phyloP scores from a whole-genome alignment of 352 stramenopile genomes.

The Globisporangium carolinianum region DNA sequence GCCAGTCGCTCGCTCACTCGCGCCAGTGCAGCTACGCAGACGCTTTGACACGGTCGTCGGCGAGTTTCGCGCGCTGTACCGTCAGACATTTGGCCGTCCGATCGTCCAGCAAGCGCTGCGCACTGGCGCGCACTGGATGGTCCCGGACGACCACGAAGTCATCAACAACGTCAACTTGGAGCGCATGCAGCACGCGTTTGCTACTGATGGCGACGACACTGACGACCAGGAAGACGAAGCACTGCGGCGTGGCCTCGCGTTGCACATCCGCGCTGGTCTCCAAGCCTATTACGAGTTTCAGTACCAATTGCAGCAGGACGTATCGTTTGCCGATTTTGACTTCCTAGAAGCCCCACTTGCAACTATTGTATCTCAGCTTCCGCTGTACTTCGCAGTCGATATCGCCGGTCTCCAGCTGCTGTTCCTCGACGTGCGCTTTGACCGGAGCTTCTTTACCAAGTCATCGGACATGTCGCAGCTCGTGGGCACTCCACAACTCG shows the following conservation, averaged over 20 bases:
- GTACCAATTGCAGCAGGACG: conserved; percentile 46
- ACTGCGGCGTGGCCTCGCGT: conserved; percentile 22
- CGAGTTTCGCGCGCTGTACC: conserved; percentile 53
- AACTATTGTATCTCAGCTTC: conserved; percentile 25
- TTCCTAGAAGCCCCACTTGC: conserved; percentile 31
- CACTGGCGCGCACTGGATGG: conserved; percentile 66
- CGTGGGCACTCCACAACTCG: conserved; percentile 25
- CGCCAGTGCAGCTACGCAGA: conserved; percentile 1
- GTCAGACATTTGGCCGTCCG: conserved; percentile 39
- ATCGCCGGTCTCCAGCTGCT: conserved; percentile 42
- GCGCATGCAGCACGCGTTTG: conserved; percentile 27
- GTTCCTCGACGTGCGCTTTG: conserved; percentile 57
- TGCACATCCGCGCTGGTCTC: conserved; percentile 52
- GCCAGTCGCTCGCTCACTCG: conserved; percentile 9
- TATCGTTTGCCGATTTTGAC: conserved; percentile 30
- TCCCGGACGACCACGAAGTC: conserved; percentile 74
- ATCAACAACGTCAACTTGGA: conserved; percentile 69
- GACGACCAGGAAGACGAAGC: conserved; percentile 13
- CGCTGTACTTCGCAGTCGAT: conserved; percentile 37
- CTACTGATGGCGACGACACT: background rate
- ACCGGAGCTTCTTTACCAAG: conserved; percentile 38
- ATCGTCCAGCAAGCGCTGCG: conserved; percentile 46
- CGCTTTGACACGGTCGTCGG: conserved; percentile 25
- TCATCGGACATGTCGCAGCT: conserved; percentile 9
- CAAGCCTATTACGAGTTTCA: conserved; percentile 68